Evolutionary conservation across 148 eudicot genomes (phyloP), one percentile per base, ranked within the genome.

Genomic region (Talinum fruticosum): DNA sequence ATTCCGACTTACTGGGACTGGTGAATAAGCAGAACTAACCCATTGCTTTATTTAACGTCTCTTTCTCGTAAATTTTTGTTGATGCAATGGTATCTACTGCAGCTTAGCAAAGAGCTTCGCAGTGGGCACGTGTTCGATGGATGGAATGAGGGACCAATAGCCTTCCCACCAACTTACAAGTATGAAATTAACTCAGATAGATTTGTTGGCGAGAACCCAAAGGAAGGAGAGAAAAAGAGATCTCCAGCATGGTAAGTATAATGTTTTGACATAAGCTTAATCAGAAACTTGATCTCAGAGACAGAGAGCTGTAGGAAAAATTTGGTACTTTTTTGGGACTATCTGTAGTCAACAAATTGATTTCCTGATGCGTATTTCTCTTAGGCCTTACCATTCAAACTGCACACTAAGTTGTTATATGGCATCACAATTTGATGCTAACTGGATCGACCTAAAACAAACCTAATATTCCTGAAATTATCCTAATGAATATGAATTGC

Each of bases 141-240:
- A 78, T 96, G 99, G 99, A 90, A 90, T 8, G 99, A 96, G 86
- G 97, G 99, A 45, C 67, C 8, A 1, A 87, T 96, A 57, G 85
- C 76, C 70, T 96, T 96, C 76, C 92, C 99, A 3, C 99, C 99
- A 2, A 91, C 99, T 51, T 96, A 96, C 88, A 96, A 93, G 82
- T 96, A 93, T 61, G 97, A 84, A 81, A 75, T 90, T 18, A 85
- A 93, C 79, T 81, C 95, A 4, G 93, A 96, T 74, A 88, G 86
- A 89, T 96, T 90, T 61, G 93, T 89, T 2, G 97, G 97, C 36
- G 93, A 91, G 77, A 82, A 86, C 54, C 92, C 90, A 34, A 96
- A 83, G 84, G 96, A 95, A 87, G 97, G 95, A 76, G 97, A 96
- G 85, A 96, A 93, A 82, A 91, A 76, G 80, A 84, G 99, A 82